Percentiles rank a stretch among this genome's conserved stretches.
Conservation (phyloP, 129 eudicot species). For the Chrysanthemum lavandulifolium region DNA sequence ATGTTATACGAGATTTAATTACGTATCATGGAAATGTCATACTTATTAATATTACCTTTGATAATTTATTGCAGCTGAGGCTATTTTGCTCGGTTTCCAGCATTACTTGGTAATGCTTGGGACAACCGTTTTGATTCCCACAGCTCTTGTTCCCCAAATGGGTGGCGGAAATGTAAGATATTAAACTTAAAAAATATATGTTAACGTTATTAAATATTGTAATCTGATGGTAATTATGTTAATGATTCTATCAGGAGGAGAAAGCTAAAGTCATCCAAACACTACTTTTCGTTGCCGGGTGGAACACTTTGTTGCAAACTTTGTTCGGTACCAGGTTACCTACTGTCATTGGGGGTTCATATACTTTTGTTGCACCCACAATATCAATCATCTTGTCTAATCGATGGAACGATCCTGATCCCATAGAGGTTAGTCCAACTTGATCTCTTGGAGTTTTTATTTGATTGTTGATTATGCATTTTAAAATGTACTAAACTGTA, state of each 20-base stretch:
- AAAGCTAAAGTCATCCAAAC: constrained; percentile 77
- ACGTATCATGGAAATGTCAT: background rate
- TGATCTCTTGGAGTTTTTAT: background rate
- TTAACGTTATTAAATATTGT: constrained; percentile 7
- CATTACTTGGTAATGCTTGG: constrained; percentile 77
- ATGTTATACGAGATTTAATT: constrained; percentile 1
- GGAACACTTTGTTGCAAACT: constrained; percentile 66
- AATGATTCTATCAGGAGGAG: constrained; percentile 37
- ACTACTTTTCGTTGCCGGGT: constrained; percentile 71
- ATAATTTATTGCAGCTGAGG: constrained; percentile 59
- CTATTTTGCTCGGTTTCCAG: constrained; percentile 71
- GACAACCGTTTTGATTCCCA: constrained; percentile 67
- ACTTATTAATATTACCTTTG: background rate
- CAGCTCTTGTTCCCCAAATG: constrained; percentile 84
- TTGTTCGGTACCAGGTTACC: constrained; percentile 71
- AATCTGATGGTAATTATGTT: background rate
- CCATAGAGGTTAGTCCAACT: constrained; percentile 46
- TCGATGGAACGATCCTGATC: constrained; percentile 59
- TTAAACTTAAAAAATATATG: background rate
- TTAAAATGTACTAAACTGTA: background rate
- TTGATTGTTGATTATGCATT: background rate
- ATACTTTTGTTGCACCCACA: constrained; percentile 71
- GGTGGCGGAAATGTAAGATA: constrained; percentile 72
- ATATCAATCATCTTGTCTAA: constrained; percentile 61
- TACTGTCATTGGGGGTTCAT: constrained; percentile 72